phyloP scores from a whole-genome alignment of 164 flowering plant genomes.

The Tetracentron sinense region DNA sequence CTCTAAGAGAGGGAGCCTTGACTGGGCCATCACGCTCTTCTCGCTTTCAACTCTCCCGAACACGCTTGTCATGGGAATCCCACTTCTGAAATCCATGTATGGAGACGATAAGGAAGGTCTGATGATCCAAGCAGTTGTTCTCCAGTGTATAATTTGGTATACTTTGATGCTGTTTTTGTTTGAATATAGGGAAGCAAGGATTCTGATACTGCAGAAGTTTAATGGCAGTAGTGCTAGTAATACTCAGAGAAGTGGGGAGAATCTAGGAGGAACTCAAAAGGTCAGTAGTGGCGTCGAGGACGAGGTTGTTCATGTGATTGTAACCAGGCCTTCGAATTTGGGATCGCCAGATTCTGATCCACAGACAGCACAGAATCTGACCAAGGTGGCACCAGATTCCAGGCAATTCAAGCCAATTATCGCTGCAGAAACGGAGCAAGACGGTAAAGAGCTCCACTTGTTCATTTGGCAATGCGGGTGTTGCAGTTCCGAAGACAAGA shows the following conservation, averaged over 20 bases:
- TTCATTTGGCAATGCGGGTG: conserved; percentile 30
- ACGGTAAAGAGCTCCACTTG: conserved; percentile 28
- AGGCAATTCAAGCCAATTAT: conserved; percentile 5
- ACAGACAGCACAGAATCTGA: conserved; percentile 10
- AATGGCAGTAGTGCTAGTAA: conserved; percentile 7
- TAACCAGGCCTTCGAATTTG: conserved; percentile 11
- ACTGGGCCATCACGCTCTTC: conserved; percentile 39
- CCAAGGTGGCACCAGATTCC: conserved; percentile 23
- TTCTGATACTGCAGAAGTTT: conserved; percentile 14
- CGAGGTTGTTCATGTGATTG: conserved; percentile 20
- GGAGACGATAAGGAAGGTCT: conserved; percentile 27
- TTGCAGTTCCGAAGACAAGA: conserved; percentile 29
- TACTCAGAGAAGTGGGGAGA: conserved; percentile 1
- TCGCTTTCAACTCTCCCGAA: conserved; percentile 40
- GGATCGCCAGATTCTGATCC: conserved; percentile 11
- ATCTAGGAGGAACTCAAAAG: not conserved
- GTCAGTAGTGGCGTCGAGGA: conserved; percentile 1
- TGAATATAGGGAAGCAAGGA: conserved; percentile 36
- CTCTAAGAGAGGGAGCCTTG: conserved; percentile 23
- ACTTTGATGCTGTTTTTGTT: conserved; percentile 35
- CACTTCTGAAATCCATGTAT: conserved; percentile 39
- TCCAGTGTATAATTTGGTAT: conserved; percentile 42
- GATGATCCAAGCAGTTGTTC: conserved; percentile 36
- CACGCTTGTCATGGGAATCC: conserved; percentile 46
- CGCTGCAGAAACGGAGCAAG: conserved; percentile 13